phyloP scores from a whole-genome alignment of 1,284 basidiomycete genomes.

The Pseudozyma pruni region DNA sequence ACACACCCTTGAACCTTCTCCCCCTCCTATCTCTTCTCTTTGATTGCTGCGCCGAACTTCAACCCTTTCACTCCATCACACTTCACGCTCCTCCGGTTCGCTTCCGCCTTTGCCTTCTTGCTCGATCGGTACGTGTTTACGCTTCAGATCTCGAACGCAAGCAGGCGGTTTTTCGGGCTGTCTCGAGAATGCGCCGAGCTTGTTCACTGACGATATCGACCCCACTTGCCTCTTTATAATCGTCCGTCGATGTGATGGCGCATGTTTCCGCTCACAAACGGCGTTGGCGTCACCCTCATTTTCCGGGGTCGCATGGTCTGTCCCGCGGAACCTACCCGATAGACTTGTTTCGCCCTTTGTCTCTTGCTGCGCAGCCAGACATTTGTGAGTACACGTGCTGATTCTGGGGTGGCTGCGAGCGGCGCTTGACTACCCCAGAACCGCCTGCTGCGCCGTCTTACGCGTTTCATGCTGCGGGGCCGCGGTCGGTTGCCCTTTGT shows the following conservation, averaged over 20 bases:
- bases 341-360: background rate
- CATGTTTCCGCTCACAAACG: constrained; percentile 2
- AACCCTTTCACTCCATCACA: background rate
- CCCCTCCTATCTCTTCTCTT: background rate
- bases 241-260: too few species aligned
- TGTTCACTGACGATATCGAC: too few species aligned
- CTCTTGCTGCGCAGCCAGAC: too few species aligned
- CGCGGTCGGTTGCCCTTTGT: background rate
- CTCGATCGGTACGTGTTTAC: background rate
- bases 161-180: background rate
- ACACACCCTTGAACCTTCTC: constrained; percentile 31
- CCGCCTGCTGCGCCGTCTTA: background rate
- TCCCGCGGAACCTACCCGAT: background rate
- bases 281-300: constrained; percentile 10
- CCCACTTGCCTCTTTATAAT: too few species aligned
- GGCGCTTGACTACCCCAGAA: too few species aligned
- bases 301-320: constrained; percentile 18
- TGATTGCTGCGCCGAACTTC: background rate
- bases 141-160: constrained; percentile 2
- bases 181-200: background rate
- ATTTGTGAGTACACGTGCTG: too few species aligned
- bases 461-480: background rate
- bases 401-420: too few species aligned
- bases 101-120: background rate
- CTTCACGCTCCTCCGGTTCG: background rate